Evolutionary conservation across 495 filamentous ascomycete species (phyloP), one percentile per base, ranked within the genome.

Genomic region (Neurospora pannonica): DNA sequence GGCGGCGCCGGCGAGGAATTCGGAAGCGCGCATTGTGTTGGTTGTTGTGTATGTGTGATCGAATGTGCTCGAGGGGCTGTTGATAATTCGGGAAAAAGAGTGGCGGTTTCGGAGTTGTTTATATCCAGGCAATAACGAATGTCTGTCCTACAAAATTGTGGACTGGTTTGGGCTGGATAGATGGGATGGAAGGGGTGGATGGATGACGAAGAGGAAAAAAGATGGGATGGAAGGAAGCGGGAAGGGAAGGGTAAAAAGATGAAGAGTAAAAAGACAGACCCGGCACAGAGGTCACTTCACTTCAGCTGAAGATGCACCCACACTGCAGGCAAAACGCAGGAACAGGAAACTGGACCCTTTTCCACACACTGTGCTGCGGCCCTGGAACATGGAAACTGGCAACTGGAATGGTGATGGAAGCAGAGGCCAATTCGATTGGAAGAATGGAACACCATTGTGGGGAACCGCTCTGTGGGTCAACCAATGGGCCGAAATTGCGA

Each of bases 21-120:
- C 36, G 31, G 77, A 73, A 73, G 73, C 24, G 76, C 77, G 80
- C 81, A 82, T 82, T n/a, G 42, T 75, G 78, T 71, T 38, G 28
- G 31, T 21, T 24, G 31, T 21, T 21, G 39, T 17, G 13, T 17
- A 6, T 42, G 38, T 39, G 0, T 39, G 10, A 7, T 67, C 54
- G 54, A 67, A 71, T 28, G 36, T 38, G 34, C 34, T 40, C 70
- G 36, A 71, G 2, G 34, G 70, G n/a, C 70, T 46, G 70, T 21
- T 60, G 42, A 28, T 42, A 21, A n/a, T 46, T 72, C 19, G 11
- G 28, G 13, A 31, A 15, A 60, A 31, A 67, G 54, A 67, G 54
- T 36, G 54, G 7, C 31, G 54, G 28, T 42, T 42, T 17, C 10
- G 11, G 38, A 11, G 13, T 15, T 42, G 17, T 34, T 67, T 67